Base-by-base conservation (phyloP, 305 asterid species). In the Fraxinus sp. region DNA sequence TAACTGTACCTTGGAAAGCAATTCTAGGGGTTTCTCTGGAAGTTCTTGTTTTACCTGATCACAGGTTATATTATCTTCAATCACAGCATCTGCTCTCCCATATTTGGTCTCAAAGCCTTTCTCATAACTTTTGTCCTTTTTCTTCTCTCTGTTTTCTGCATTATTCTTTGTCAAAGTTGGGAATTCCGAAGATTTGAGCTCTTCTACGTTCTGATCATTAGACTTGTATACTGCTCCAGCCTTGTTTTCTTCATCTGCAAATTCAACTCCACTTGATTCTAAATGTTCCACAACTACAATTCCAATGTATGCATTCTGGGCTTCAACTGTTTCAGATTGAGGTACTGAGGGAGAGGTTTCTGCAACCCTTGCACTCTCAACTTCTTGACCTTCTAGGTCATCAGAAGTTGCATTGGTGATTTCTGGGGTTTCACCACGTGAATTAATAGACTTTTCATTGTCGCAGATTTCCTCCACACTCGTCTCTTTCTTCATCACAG, bases 331-430 rank as follows among this genome's bases (percentile, higher is more conserved):
- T 84, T 84, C 83, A 62, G 39, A 20, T 64, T 55, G 35, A 79
- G 52, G 30, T 32, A 32, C 37, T 35, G 30, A 77, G 66, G 14
- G 28, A 24, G 85, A 46, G 49, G 79, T 55, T 74, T 80, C 86
- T 74, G 26, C 78, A 62, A 64, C 76, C 32, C 52, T 76, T 36
- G 16, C 36, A 49, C 74, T 59, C 73, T 71, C 76, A 37, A 78
- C 55, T 62, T 76, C 85, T 83, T 41, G 87, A 78, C 86, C 80
- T 83, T 81, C 80, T 79, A 72, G 70, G 80, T 49, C 64, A 3
- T 72, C 13, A 16, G 75, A 73, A 79, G 33, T 74, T 16, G 80
- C n/a, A 74, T 80, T 76, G 72, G 14, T 46, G 75, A 57, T 70
- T 78, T 78, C 82, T 32, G 77, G 79, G 49, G 68, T 80, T 75